phyloP scores from a whole-genome alignment of 2,329 filamentous ascomycete species.

The Phaeosphaeriaceae sp. region DNA sequence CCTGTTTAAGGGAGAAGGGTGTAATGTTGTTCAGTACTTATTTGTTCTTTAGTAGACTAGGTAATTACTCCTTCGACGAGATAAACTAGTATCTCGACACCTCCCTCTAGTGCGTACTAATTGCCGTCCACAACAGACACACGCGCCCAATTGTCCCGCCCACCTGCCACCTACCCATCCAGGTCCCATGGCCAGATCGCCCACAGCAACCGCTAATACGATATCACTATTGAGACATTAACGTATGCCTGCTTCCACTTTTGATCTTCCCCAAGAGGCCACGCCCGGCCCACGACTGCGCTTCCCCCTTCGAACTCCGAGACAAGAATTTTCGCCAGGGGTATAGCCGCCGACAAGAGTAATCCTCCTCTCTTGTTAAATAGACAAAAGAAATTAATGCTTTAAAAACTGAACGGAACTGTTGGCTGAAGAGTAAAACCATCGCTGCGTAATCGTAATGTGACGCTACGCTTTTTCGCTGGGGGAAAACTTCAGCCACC shows the following conservation, averaged over 20 bases:
- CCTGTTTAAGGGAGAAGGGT: too few species aligned
- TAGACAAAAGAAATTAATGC: conserved; percentile 22
- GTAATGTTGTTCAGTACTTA: too few species aligned
- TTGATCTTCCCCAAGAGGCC: conserved; percentile 17
- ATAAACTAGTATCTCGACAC: not conserved
- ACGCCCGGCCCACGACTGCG: conserved; percentile 35
- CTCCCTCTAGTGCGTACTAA: too few species aligned
- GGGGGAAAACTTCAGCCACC: too few species aligned
- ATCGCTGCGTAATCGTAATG: conserved; percentile 32
- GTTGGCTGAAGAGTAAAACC: conserved; percentile 42
- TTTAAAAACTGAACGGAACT: conserved; percentile 15
- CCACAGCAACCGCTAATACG: conserved; percentile 20
- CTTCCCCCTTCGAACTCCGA: conserved; percentile 32
- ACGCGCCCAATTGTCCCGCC: conserved; percentile 16
- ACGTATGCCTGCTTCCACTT: conserved; percentile 10
- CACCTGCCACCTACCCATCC: conserved; percentile 21
- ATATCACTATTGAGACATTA: conserved; percentile 31
- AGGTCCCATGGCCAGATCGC: conserved; percentile 18
- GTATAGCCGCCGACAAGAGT: conserved; percentile 44
- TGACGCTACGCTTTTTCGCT: conserved; percentile 31
- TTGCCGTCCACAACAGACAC: conserved; percentile 6
- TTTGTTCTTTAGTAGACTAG: too few species aligned
- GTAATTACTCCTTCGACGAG: not conserved
- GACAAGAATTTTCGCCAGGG: conserved; percentile 26
- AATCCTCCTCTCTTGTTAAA: conserved; percentile 32